Evolutionary conservation across 345 rosid species (phyloP), one percentile per base, ranked within the genome.

Genomic region (Hibiscus tridactylites): DNA sequence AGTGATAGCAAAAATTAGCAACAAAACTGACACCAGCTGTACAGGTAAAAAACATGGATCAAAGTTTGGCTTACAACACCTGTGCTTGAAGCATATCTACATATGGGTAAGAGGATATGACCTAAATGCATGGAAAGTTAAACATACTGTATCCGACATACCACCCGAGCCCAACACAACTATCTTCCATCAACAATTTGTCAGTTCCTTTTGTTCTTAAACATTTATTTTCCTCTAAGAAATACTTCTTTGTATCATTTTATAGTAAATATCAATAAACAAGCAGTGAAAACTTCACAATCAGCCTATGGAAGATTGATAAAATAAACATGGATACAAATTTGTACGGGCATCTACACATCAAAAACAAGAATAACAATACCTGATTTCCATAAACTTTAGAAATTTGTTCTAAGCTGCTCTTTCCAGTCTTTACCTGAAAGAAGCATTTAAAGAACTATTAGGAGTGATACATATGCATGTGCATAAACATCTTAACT

Each of bases 381-480:
- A 95, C 99, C 93, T 95, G 99, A 71, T 89, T 95, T 65, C 99
- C 99, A 71, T 95, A 92, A 49, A 95, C 92, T 84, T 87, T 88
- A 59, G 98, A 92, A 80, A 95, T 92, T 80, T 88, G 91, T 80
- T 95, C 96, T 76, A 95, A 82, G 86, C 98, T 92, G 77, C 88
- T 95, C 74, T 88, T 90, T 71, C 96, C 94, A 21, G 90, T 85
- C 78, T 89, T 95, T 67, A 81, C 88, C 99, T 95, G 62, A 71
- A 74, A 74, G 44, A 73, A 66, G 24, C 35, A 71, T n/a, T 60
- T 37, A 35, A 59, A 76, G 46, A 74, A 61, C 28, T n/a, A 73
- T 80, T 21, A 77, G 54, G 7, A 57, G 28, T 11, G 50, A 47
- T 7, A 46, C 29, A 67, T 29, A 59, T 16, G 35, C 35, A 33